A percentile compares a stretch with the other conserved stretches of the same genome.
Evolutionary conservation across 2,329 filamentous ascomycete genomes (phyloP).

Genomic region (Coniella lustricola): DNA sequence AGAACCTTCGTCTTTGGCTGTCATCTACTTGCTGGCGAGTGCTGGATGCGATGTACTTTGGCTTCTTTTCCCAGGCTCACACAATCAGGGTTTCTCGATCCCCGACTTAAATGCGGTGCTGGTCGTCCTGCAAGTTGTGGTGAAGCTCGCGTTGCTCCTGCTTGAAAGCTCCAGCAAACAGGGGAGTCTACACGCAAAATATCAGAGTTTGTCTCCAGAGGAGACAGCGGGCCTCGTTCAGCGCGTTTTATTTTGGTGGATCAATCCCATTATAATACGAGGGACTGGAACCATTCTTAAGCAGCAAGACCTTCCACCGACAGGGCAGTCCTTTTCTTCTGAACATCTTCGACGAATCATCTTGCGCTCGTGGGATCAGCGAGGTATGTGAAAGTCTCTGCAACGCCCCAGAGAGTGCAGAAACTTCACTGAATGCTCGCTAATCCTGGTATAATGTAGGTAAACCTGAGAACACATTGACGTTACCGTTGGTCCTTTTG

Average conservation of each 20-base stretch:
- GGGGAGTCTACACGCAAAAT: constrained; percentile 7
- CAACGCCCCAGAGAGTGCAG: too few relatives aligned
- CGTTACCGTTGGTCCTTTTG: constrained; percentile 26
- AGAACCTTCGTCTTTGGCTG: not conserved
- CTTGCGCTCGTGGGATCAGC: constrained; percentile 22
- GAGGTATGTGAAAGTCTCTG: constrained; percentile 22
- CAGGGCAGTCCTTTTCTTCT: constrained; percentile 21
- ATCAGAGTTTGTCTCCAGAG: constrained; percentile 21
- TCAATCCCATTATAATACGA: constrained; percentile 23
- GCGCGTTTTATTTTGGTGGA: constrained; percentile 26
- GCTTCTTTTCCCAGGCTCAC: constrained; percentile 8
- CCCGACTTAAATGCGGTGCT: not conserved
- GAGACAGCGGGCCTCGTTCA: constrained; percentile 23
- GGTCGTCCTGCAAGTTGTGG: constrained; percentile 20
- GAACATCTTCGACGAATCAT: constrained; percentile 18
- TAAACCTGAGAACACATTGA: constrained; percentile 19
- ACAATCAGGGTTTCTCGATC: not conserved
- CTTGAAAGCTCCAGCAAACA: constrained; percentile 20
- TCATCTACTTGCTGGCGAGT: constrained; percentile 18
- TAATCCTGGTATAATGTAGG: constrained; percentile 12
- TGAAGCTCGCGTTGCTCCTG: constrained; percentile 10
- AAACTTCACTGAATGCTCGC: not conserved
- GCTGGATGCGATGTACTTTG: constrained; percentile 18
- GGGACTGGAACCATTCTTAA: constrained; percentile 24
- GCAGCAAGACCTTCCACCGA: constrained; percentile 20